Evolutionary conservation across 2,329 filamentous ascomycete genomes (phyloP), one percentile per base, ranked within the genome.

Genomic region (Lachnellula occidentalis): DNA sequence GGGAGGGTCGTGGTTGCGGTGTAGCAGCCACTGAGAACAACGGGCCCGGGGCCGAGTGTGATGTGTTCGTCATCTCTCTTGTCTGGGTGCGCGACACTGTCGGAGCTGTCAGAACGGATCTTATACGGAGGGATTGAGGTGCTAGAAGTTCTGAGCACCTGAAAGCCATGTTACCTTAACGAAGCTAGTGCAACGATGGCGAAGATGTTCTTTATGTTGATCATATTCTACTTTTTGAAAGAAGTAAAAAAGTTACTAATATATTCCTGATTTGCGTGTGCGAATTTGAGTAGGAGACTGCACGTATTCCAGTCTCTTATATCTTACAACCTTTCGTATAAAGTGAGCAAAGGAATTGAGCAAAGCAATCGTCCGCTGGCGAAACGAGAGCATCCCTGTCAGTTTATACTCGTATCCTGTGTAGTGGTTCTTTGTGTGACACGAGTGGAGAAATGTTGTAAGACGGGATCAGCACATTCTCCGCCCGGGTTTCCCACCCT

Each of bases 1-100:
- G 58, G 60, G 14, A 52, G 48, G 12, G 56, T 60, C 5, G 21
- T 34, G 4, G 60, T 60, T 43, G 51, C 56, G 24, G 58, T 48
- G 34, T 39, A 41, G 41, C 41, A 43, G n/a, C n/a, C n/a, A 4
- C n/a, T 14, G 12, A 19, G 19, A 6, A 43, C 41, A 14, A 19
- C 41, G 12, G 41, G 41, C 12, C 41, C 50, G 31, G 54, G 51
- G 4, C 54, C 48, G 12, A 42, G 4, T n/a, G 50, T 57, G 43
- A 46, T 45, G 12, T 54, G 43, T 37, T 49, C 41, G 31, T 36
- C 45, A 19, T 48, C 39, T 21, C 50, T 50, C 12, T 48, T 50
- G 2, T 37, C 45, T 42, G 56, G 55, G 15, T 53, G 37, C 22
- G 56, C 53, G 22, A 21, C 19, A 21, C 41, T 43, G 6, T 24